Percentiles rank a stretch among this genome's conserved stretches.
Conservation (phyloP, 1,284 basidiomycete genomes). For the Cryptococcus sp. region DNA sequence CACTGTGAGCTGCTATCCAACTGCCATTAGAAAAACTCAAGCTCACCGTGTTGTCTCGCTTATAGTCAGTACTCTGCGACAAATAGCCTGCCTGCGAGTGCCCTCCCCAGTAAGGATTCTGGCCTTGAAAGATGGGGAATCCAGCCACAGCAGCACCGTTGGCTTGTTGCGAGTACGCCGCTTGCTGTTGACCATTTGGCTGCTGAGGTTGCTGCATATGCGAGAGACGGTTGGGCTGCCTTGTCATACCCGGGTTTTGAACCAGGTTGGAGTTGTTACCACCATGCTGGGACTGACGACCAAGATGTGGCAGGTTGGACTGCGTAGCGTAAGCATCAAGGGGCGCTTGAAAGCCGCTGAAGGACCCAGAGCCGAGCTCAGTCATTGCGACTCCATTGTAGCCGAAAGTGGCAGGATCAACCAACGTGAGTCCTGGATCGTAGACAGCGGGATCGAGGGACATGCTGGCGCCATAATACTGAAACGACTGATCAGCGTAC, state of each 20-base stretch:
- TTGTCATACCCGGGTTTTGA: neutral
- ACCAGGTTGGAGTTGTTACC: neutral
- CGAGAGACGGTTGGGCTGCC: constrained; percentile 6
- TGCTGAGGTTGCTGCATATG: constrained; percentile 5
- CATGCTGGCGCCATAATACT: too few species aligned
- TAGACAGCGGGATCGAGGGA: too few species aligned
- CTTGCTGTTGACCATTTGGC: constrained; percentile 5
- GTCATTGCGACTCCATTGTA: constrained; percentile 6
- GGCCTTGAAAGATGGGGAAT: constrained; percentile 10
- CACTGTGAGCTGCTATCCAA: neutral
- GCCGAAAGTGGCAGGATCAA: constrained; percentile 3
- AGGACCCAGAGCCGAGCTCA: neutral
- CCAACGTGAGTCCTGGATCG: too few species aligned
- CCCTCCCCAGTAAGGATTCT: constrained; percentile 11
- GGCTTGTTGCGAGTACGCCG: neutral
- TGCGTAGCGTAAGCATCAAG: constrained; percentile 10
- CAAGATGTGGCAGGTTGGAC: neutral
- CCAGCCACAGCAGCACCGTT: constrained; percentile 1
- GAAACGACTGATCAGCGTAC: constrained; percentile 2
- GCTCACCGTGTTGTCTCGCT: constrained; percentile 13
- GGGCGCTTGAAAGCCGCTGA: constrained; percentile 1
- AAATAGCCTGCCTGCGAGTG: constrained; percentile 8
- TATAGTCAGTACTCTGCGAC: constrained; percentile 8
- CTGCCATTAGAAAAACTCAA: too few species aligned
- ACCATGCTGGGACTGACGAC: constrained; percentile 2